These are phyloP conservation scores for Tolypocladium sp. DNA, from an alignment of 2,329 filamentous ascomycete genomes.

Conservation along the genomic window DNA sequence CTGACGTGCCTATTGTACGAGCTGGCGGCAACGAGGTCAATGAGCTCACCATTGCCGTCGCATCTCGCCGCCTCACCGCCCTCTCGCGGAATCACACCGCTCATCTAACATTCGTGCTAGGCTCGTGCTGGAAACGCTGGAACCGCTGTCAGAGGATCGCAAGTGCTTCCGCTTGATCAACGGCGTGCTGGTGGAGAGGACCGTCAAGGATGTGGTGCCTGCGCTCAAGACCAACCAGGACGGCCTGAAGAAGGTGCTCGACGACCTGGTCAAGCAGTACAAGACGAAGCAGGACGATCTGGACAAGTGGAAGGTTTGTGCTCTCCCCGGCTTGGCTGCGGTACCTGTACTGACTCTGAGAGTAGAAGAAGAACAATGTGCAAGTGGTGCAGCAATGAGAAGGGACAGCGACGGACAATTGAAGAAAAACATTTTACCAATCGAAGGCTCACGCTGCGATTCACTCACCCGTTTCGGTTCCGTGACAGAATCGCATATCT, in stretches of 20 bases:
- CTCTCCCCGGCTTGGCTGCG: not conserved
- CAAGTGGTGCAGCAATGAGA: constrained; percentile 71
- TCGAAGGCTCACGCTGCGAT: not conserved
- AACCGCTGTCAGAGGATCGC: constrained; percentile 71
- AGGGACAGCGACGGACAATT: constrained; percentile 7
- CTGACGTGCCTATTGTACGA: not conserved
- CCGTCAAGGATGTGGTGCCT: constrained; percentile 85
- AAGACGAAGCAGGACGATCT: constrained; percentile 89
- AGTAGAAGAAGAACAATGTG: constrained; percentile 80
- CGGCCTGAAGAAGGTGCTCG: constrained; percentile 84
- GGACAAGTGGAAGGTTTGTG: constrained; percentile 92
- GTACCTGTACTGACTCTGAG: constrained; percentile 6
- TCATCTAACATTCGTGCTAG: constrained; percentile 35
- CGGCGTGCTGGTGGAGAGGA: constrained; percentile 88
- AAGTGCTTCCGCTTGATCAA: constrained; percentile 99
- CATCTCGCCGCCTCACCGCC: constrained; percentile 27
- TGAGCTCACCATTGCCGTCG: not conserved
- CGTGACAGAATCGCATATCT: not conserved
- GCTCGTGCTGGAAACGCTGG: constrained; percentile 86
- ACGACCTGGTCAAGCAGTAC: constrained; percentile 94
- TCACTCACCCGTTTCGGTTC: not conserved
- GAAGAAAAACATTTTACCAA: not conserved
- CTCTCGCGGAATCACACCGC: constrained; percentile 8
- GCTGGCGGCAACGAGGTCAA: not conserved
- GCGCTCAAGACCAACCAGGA: constrained; percentile 90